Evolutionary conservation across 1,139 yeast species (phyloP), one percentile per base, ranked within the genome.

Genomic region (Suhomyces wounanorum): DNA sequence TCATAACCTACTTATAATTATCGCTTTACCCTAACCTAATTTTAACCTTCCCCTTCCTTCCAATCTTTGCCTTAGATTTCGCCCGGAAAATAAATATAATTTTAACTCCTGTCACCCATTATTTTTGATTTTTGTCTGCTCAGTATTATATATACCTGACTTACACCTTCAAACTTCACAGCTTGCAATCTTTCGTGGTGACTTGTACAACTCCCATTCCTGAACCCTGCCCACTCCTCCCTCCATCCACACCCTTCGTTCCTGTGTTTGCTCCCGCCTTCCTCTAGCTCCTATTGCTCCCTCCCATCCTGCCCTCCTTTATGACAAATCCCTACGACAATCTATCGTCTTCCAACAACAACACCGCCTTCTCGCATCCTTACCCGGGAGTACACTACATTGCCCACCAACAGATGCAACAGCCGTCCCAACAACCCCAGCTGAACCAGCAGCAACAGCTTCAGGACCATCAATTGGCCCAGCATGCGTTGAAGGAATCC

Each of bases 331-430:
- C 49, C 23, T 42, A 47, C 49, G 49, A 47, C 16, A 42, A 38
- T 39, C 16, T 23, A 31, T 30, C 49, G 43, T 28, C 30, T 28
- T 30, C 49, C 16, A 23, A 16, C 40, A 47, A 42, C 28, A 40
- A 38, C 36, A 16, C 48, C 8, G 38, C 49, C 33, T 46, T 40
- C 21, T 30, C 49, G 25, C 49, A 47, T 21, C 46, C 46, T 10
- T 47, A 47, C 16, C 49, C 49, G 14, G 45, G 45, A 16, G 45
- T 46, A 10, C 49, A 42, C 26, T 42, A 42, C 45, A 39, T 47
- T 8, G 44, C 48, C n/a, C 52, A 52, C 26, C 55, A 51, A 21
- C 55, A 52, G 31, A 44, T 52, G 49, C 54, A 47, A 16, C 56
- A 52, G 37, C 53, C 42, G 44, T 35, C 52, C 14, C 52, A 54